phyloP scores from a whole-genome alignment of 2,329 filamentous ascomycete genomes.

The Pseudogymnoascus sp. region DNA sequence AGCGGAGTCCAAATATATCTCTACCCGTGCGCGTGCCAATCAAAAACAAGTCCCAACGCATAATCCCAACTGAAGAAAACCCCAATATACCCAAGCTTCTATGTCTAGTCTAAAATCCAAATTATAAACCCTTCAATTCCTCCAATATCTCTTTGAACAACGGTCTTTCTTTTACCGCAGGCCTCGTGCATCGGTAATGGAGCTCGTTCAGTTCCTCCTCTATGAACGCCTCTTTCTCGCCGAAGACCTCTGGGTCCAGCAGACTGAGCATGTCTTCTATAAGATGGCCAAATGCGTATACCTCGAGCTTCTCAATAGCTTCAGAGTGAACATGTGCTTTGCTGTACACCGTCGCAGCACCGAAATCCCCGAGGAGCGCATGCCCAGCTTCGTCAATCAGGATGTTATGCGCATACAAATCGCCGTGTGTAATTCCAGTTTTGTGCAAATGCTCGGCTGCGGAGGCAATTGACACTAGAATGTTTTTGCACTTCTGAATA shows the following conservation, averaged over 20 bases:
- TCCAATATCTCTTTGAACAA: conserved; percentile 22
- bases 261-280: conserved; percentile 37
- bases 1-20: not conserved
- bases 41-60: not conserved
- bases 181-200: conserved; percentile 26
- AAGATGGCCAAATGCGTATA: conserved; percentile 41
- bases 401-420: conserved; percentile 43
- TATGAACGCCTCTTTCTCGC: conserved; percentile 24
- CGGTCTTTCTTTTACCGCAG: conserved; percentile 24
- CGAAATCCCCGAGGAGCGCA: conserved; percentile 41
- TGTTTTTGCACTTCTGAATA: conserved; percentile 27
- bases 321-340: conserved; percentile 19
- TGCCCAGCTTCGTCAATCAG: conserved; percentile 35
- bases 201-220: conserved; percentile 24
- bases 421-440: conserved; percentile 39
- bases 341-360: conserved; percentile 40
- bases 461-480: conserved; percentile 36
- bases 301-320: conserved; percentile 38
- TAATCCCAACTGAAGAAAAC: not conserved
- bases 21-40: not conserved
- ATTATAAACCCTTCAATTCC: conserved; percentile 19
- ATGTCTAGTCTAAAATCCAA: not conserved
- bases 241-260: conserved; percentile 13
- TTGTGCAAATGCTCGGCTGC: conserved; percentile 39
- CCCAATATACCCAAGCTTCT: not conserved